These are phyloP conservation scores for Aspergillus funiculosus DNA, from an alignment of 495 filamentous ascomycete genomes.

Conservation along the genomic window DNA sequence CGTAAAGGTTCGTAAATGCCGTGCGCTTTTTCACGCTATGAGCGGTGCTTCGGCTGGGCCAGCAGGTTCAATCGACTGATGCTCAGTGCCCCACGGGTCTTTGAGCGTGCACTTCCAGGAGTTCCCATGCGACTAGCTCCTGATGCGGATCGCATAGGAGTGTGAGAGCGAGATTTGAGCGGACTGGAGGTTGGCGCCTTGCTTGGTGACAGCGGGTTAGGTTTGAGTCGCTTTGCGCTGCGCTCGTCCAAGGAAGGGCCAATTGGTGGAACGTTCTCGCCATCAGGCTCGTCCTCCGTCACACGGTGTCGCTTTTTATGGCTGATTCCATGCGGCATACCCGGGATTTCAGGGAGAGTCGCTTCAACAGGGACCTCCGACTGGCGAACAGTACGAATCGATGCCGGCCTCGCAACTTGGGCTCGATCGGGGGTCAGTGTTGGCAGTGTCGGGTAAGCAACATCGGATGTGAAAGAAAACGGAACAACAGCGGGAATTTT, in stretches of 20 bases:
- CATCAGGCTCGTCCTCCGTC: conserved; percentile 36
- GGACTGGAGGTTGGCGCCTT: conserved; percentile 36
- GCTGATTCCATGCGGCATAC: conserved; percentile 61
- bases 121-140: conserved; percentile 29
- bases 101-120: conserved; percentile 33
- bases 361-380: conserved; percentile 23
- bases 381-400: conserved; percentile 35
- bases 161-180: conserved; percentile 32
- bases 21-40: conserved; percentile 13
- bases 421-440: conserved; percentile 34
- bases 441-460: conserved; percentile 42
- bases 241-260: conserved; percentile 33
- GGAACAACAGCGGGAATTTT: conserved; percentile 32
- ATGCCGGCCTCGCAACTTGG: conserved; percentile 10
- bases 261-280: conserved; percentile 40
- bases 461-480: conserved; percentile 26
- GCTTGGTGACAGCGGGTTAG: conserved; percentile 33
- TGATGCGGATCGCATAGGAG: conserved; percentile 29
- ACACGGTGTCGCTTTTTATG: conserved; percentile 67
- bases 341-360: conserved; percentile 29
- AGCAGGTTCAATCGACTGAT: conserved; percentile 49
- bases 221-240: conserved; percentile 40
- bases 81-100: conserved; percentile 36
- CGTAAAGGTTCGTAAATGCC: conserved; percentile 14
- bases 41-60: conserved; percentile 43